These are phyloP conservation scores for Hyaloscypha variabilis DNA, from an alignment of 495 filamentous ascomycete species.

Conservation along the genomic window DNA sequence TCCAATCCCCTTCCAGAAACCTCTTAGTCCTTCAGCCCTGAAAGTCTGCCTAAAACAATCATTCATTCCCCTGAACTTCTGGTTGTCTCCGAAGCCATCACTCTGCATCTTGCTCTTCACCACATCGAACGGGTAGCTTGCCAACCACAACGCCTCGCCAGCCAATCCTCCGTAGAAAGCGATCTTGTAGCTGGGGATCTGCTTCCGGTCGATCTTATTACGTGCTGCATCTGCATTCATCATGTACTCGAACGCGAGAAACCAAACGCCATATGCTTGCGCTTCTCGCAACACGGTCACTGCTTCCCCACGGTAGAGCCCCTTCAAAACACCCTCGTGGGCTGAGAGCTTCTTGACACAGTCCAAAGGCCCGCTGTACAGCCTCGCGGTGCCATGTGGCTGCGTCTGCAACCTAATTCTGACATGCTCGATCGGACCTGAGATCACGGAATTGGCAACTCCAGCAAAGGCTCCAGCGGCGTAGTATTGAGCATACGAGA, in stretches of 20 bases:
- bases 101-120: slow-evolving; percentile 99
- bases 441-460: slow-evolving; percentile 85
- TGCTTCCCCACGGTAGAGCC: slow-evolving; percentile 82
- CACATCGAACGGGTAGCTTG: slow-evolving; percentile 93
- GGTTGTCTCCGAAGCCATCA: slow-evolving; percentile 73
- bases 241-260: slow-evolving; percentile 90
- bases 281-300: slow-evolving; percentile 90
- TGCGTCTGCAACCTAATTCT: slow-evolving; percentile 98
- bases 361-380: slow-evolving; percentile 86
- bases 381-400: slow-evolving; percentile 75
- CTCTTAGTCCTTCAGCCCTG: slow-evolving; percentile 71
- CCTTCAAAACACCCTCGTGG: slow-evolving; percentile 64
- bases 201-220: slow-evolving; percentile 70
- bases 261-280: slow-evolving; percentile 95
- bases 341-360: slow-evolving; percentile 82
- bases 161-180: slow-evolving; percentile 92
- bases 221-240: slow-evolving; percentile 87
- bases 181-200: slow-evolving; percentile 82
- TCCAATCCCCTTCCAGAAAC: slow-evolving; percentile 95
- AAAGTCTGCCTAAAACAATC: slow-evolving; percentile 90
- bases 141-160: slow-evolving; percentile 90
- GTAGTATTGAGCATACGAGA: slow-evolving; percentile 87
- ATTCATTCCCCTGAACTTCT: slow-evolving; percentile 77
- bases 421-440: slow-evolving; percentile 93
- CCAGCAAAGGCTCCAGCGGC: slow-evolving; percentile 89